phyloP scores from a whole-genome alignment of 2,329 filamentous ascomycete genomes.

The Penicillium polonicum region DNA sequence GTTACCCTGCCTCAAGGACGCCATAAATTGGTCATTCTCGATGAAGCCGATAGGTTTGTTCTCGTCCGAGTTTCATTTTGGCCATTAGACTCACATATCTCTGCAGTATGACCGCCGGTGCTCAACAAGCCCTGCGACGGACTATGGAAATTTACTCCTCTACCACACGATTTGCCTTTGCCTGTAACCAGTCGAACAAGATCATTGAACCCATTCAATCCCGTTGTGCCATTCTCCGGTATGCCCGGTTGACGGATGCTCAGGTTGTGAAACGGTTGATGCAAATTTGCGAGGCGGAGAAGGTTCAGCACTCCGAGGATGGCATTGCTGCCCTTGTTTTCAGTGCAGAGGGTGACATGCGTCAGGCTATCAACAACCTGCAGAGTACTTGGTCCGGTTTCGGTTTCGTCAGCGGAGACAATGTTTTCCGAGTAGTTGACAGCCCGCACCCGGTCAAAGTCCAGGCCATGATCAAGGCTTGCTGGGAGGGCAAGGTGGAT shows the following conservation, averaged over 20 bases:
- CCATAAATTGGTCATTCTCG: constrained; percentile 95
- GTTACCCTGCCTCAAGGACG: constrained; percentile 87
- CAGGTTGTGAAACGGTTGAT: constrained; percentile 88
- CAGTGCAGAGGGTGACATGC: constrained; percentile 96
- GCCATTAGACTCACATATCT: constrained; percentile 1
- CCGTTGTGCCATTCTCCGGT: constrained; percentile 91
- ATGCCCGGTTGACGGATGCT: constrained; percentile 84
- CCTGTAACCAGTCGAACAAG: constrained; percentile 98
- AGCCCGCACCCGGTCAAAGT: constrained; percentile 97
- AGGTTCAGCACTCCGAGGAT: constrained; percentile 87
- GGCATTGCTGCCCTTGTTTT: constrained; percentile 95
- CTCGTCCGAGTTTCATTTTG: neutral
- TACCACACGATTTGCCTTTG: constrained; percentile 95
- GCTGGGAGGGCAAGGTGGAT: constrained; percentile 88
- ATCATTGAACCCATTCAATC: constrained; percentile 99
- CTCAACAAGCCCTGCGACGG: constrained; percentile 87
- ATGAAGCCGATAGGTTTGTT: constrained; percentile 80
- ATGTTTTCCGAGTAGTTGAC: constrained; percentile 97
- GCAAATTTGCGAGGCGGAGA: constrained; percentile 90
- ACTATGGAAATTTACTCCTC: constrained; percentile 99
- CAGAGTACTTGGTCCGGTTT: constrained; percentile 93
- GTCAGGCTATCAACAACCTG: constrained; percentile 97
- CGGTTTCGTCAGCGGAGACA: constrained; percentile 94
- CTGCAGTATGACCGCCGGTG: constrained; percentile 88
- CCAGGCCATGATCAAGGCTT: constrained; percentile 97